Base-by-base conservation (phyloP, 1,284 basidiomycete genomes). In the Ganoderma resinaceum region DNA sequence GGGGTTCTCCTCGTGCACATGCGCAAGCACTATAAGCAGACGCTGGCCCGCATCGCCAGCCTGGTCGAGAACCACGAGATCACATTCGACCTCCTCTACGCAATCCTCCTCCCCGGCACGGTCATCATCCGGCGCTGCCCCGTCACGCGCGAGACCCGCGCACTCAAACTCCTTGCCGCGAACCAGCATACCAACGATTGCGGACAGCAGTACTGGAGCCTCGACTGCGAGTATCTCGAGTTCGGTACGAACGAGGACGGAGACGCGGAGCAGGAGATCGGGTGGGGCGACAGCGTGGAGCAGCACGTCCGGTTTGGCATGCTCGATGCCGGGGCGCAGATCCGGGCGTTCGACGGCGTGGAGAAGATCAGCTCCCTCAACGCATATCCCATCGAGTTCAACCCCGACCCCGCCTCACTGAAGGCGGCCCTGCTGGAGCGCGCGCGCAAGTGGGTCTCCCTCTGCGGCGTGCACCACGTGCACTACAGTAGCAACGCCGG, bases 401-500 rank as follows among this genome's bases (percentile, higher is more conserved):
- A 89, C 71, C 77, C 80, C 0, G 78, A 82, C 37, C 78, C 80
- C 49, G 76, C 75, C 6, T 78, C 78, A 14, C 68, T 88, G 49
- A 76, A 80, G 35, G 76, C 80, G 49, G 71, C 72, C 31, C 75
- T 89, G 9, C 62, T 82, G n/a, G 77, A 76, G 33, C 80, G 88
- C 12, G 89, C 87, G 11, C 81, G 80, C 76, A 86, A 85, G 71
- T 90, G 89, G 87, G 75, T 80, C 23, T 76, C 75, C 0, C 72
- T 87, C 29, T 83, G 82, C 42, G 86, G 87, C 0, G 75, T 86
- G 20, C 86, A 87, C 69, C 87, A 89, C 74, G 83, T 83, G 74
- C 80, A 86, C 68, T 90, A 86, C 74, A 78, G 80, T 29, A 88
- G 87, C 0, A 80, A 84, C 43, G 86, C 84, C 23, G 83, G 29